Evolutionary conservation across 768 basidiomycete species (phyloP), one percentile per base, ranked within the genome.

Genomic region (Mycena amicta): DNA sequence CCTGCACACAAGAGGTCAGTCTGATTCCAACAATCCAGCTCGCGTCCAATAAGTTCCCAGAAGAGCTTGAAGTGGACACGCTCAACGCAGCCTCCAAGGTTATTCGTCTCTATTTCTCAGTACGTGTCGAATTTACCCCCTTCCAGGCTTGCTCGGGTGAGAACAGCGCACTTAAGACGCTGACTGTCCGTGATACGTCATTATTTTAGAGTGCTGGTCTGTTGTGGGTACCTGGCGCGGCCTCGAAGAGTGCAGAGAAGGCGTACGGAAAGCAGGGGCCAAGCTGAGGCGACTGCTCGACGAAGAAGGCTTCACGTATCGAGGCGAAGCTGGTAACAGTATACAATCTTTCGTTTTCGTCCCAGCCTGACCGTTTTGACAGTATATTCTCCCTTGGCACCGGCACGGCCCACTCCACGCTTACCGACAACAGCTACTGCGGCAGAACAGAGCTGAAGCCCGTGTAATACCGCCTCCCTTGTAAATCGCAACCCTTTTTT

Each of bases 151-250:
- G 60, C 51, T 64, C 60, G 37, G 59, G 63, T 64, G 43, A 33
- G 55, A n/a, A 16, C 23, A 12, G 25, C 20, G 3, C 1, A 68
- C n/a, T 69, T 52, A 68, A 68, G 66, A 77, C 83, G 11, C 15
- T 5, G 13, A 5, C 11, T n/a, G 33, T 22, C 39, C 13, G 23
- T 28, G 15, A 31, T 43, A 43, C 20, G 6, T 12, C 41, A 20
- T 15, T 91, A n/a, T 90, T 65, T 89, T 88, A 18, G 92, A 93
- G 68, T 91, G 90, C 69, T 93, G 91, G 91, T 84, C 79, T 16
- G 83, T 85, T 2, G 83, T 86, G 0, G 84, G 83, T 0, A 81
- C 83, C 20, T 92, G 89, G 88, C 75, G 81, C 28, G 87, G 84
- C 16, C 72, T 92, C 60, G 83, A 84, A 41, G 83, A 85, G 22